These are phyloP conservation scores for Cichorium intybus DNA, from an alignment of 140 eudicot genomes.

Conservation along the genomic window DNA sequence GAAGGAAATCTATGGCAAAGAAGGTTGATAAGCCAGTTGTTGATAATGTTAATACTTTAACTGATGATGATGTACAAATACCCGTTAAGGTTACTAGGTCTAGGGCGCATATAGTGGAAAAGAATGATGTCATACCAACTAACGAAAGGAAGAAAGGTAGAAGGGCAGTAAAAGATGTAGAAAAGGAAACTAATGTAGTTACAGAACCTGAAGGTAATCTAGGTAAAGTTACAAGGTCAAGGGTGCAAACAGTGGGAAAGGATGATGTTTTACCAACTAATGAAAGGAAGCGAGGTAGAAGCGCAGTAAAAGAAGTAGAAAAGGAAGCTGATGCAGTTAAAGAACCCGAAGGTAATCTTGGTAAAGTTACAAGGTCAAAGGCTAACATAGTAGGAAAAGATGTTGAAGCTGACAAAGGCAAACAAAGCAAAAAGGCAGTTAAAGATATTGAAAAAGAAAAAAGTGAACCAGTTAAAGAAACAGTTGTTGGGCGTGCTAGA, in stretches of 20 bases:
- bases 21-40: slow-evolving; percentile 21
- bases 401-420: too few relatives aligned
- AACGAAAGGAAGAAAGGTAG: slow-evolving; percentile 26
- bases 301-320: slow-evolving; percentile 5
- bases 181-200: slow-evolving; percentile 6
- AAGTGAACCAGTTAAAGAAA: slow-evolving; percentile 14
- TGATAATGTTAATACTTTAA: slow-evolving; percentile 13
- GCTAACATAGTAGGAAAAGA: slow-evolving; percentile 14
- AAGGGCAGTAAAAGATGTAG: slow-evolving; percentile 15
- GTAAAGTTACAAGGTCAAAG: slow-evolving; percentile 36
- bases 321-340: slow-evolving; percentile 10
- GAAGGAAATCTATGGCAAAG: slow-evolving; percentile 24
- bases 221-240: slow-evolving; percentile 38
- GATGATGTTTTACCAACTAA: slow-evolving; percentile 12
- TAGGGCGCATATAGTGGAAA: slow-evolving; percentile 7
- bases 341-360: slow-evolving; percentile 20
- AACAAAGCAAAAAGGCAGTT: slow-evolving; percentile 12
- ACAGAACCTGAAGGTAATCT: slow-evolving; percentile 22
- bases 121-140: slow-evolving; percentile 13
- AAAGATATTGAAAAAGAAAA: slow-evolving; percentile 15
- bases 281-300: slow-evolving; percentile 24
- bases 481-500: slow-evolving; percentile 25
- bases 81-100: slow-evolving; percentile 35
- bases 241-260: slow-evolving; percentile 16
- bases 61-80: slow-evolving; percentile 8